A percentile compares a stretch with the other conserved stretches of the same genome.
Evolutionary conservation across 805 yeast species (phyloP).

Genomic region (Teunomyces lycoperdinae): DNA sequence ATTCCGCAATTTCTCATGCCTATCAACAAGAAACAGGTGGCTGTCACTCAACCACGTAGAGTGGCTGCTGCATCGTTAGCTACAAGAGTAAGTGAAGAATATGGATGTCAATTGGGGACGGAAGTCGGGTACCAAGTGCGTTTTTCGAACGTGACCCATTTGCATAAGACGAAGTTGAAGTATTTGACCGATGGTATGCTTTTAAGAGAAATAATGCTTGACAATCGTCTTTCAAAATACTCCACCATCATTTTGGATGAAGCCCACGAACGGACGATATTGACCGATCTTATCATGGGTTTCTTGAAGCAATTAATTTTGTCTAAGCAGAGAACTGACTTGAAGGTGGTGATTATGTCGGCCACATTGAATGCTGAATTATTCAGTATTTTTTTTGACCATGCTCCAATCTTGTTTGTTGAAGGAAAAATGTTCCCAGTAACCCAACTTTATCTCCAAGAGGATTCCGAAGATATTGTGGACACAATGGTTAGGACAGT

Average conservation of each 20-base stretch:
- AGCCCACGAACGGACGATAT: constrained; percentile 94
- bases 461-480: constrained; percentile 76
- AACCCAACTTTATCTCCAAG: constrained; percentile 60
- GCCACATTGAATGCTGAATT: constrained; percentile 93
- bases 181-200: constrained; percentile 98
- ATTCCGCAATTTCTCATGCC: constrained; percentile 87
- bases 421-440: constrained; percentile 92
- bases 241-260: constrained; percentile 85
- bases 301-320: constrained; percentile 67
- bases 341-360: constrained; percentile 85
- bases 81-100: constrained; percentile 85
- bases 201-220: constrained; percentile 83
- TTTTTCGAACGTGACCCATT: constrained; percentile 67
- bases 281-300: constrained; percentile 88
- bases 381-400: constrained; percentile 72
- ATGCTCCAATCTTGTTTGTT: constrained; percentile 80
- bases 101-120: constrained; percentile 71
- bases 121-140: constrained; percentile 92
- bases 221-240: constrained; percentile 60
- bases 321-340: constrained; percentile 48
- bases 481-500: constrained; percentile 74
- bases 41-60: constrained; percentile 95
- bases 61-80: constrained; percentile 97
- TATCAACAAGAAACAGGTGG: constrained; percentile 54
- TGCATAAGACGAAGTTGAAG: constrained; percentile 62